A percentile compares a stretch with the other conserved stretches of the same genome.
phyloP scores from a whole-genome alignment of 2,329 filamentous ascomycete species.

The Clathrospora elynae region DNA sequence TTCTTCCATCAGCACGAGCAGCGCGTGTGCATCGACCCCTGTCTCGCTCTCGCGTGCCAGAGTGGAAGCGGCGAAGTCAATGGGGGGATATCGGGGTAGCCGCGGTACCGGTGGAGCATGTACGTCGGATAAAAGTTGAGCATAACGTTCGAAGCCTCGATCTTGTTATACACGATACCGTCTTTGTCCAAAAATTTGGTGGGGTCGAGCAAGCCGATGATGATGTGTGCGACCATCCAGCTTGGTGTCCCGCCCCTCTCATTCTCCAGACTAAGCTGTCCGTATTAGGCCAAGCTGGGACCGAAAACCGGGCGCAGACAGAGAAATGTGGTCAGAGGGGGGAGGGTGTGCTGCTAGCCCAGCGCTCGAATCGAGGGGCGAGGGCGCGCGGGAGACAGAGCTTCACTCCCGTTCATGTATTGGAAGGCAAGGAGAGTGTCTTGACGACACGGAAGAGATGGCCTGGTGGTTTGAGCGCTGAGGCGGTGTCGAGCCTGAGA shows the following conservation, averaged over 20 bases:
- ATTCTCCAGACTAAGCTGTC: background rate
- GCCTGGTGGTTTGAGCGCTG: slow-evolving; percentile 3
- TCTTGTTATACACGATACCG: slow-evolving; percentile 8
- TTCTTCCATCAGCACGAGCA: slow-evolving; percentile 11
- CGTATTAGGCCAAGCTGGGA: slow-evolving; percentile 12
- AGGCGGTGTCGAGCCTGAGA: too few species aligned
- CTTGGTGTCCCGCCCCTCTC: slow-evolving; percentile 1
- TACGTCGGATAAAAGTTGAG: slow-evolving; percentile 12
- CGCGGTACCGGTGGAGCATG: slow-evolving; percentile 11
- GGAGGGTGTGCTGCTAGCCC: slow-evolving; percentile 2
- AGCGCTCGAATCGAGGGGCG: background rate
- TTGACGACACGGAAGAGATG: slow-evolving; percentile 15
- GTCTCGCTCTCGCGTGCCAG: background rate
- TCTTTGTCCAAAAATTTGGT: slow-evolving; percentile 9
- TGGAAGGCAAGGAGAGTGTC: background rate
- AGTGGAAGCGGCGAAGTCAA: slow-evolving; percentile 5
- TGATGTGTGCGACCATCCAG: slow-evolving; percentile 23
- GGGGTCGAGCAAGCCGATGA: slow-evolving; percentile 14
- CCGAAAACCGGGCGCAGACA: slow-evolving; percentile 18
- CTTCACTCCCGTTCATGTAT: background rate
- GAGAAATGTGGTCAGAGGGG: slow-evolving; percentile 5
- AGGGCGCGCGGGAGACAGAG: slow-evolving; percentile 16
- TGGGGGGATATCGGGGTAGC: slow-evolving; percentile 20
- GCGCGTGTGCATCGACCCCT: slow-evolving; percentile 1
- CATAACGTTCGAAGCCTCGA: slow-evolving; percentile 10